Conservation (phyloP, 331 rosid species). For the Malus hybrid region DNA sequence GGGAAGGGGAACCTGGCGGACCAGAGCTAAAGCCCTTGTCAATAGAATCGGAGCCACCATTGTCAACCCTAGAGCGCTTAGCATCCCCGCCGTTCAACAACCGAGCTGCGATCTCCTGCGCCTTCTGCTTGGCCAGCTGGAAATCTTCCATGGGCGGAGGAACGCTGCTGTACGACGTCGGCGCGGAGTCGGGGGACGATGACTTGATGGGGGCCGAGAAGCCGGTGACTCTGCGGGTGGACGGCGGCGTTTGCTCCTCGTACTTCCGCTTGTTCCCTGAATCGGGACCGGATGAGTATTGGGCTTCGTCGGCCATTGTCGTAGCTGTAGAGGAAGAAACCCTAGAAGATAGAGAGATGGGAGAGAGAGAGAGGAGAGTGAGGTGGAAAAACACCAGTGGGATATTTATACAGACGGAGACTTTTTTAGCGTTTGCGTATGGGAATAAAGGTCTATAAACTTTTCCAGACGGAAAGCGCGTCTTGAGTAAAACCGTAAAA, state of each 20-base stretch:
- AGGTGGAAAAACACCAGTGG: background rate
- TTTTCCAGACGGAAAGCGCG: background rate
- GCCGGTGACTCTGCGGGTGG: conserved; percentile 55
- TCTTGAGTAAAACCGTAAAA: background rate
- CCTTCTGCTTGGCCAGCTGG: conserved; percentile 74
- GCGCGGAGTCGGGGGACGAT: conserved; percentile 43
- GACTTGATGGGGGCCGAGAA: conserved; percentile 64
- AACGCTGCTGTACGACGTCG: conserved; percentile 60
- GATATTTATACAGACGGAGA: background rate
- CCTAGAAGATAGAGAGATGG: conserved; percentile 14
- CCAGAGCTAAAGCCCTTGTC: conserved; percentile 54
- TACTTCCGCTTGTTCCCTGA: conserved; percentile 68
- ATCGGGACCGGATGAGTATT: conserved; percentile 56
- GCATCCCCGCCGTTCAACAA: conserved; percentile 49
- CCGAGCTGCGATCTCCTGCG: conserved; percentile 94
- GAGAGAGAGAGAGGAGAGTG: conserved; percentile 1
- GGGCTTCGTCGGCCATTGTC: conserved; percentile 85
- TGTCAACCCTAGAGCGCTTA: conserved; percentile 74
- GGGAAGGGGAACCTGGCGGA: conserved; percentile 8
- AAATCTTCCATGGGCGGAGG: conserved; percentile 61
- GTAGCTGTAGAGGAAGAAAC: conserved; percentile 3
- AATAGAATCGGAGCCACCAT: conserved; percentile 63
- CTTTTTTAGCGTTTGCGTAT: background rate
- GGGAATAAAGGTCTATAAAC: background rate
- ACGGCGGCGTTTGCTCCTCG: conserved; percentile 51